These are phyloP conservation scores for Peronospora destructor DNA, from an alignment of 352 stramenopile species.

Conservation along the genomic window DNA sequence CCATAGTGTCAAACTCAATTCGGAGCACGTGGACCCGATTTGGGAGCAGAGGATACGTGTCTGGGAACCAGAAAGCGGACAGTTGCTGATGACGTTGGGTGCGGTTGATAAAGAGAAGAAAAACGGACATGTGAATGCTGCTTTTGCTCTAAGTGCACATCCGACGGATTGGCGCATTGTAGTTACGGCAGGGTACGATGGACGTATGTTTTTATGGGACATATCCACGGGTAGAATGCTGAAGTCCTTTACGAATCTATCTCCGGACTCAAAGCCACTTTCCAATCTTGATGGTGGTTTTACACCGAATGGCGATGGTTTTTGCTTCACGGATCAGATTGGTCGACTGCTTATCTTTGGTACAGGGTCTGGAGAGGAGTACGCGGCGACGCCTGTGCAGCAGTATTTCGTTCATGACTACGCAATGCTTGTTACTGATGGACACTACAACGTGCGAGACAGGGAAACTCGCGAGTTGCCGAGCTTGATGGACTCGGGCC, in stretches of 20 bases:
- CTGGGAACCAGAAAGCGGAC: slow-evolving; percentile 49
- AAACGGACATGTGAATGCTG: slow-evolving; percentile 67
- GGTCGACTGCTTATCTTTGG: slow-evolving; percentile 75
- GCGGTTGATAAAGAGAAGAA: slow-evolving; percentile 51
- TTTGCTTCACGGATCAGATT: slow-evolving; percentile 82
- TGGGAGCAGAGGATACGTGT: slow-evolving; percentile 64
- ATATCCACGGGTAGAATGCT: slow-evolving; percentile 61
- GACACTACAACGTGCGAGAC: slow-evolving; percentile 85
- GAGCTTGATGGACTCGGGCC: slow-evolving; percentile 77
- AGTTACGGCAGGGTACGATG: slow-evolving; percentile 79
- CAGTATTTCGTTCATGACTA: slow-evolving; percentile 90
- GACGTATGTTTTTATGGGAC: slow-evolving; percentile 80
- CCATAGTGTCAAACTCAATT: slow-evolving; percentile 62
- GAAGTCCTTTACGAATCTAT: slow-evolving; percentile 54
- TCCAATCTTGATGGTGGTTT: slow-evolving; percentile 74
- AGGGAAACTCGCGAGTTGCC: slow-evolving; percentile 78
- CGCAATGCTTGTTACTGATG: slow-evolving; percentile 80
- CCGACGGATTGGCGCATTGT: slow-evolving; percentile 67
- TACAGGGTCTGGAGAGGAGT: slow-evolving; percentile 60
- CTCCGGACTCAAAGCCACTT: slow-evolving; percentile 49
- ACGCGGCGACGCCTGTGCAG: slow-evolving; percentile 55
- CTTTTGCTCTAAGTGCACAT: slow-evolving; percentile 74
- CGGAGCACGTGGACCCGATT: slow-evolving; percentile 31
- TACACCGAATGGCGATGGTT: slow-evolving; percentile 52
- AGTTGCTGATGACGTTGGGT: slow-evolving; percentile 55